Percentiles rank a stretch among this genome's conserved stretches.
phyloP scores from a whole-genome alignment of 2,329 filamentous ascomycete species.

The Ceratocystis colombiana region DNA sequence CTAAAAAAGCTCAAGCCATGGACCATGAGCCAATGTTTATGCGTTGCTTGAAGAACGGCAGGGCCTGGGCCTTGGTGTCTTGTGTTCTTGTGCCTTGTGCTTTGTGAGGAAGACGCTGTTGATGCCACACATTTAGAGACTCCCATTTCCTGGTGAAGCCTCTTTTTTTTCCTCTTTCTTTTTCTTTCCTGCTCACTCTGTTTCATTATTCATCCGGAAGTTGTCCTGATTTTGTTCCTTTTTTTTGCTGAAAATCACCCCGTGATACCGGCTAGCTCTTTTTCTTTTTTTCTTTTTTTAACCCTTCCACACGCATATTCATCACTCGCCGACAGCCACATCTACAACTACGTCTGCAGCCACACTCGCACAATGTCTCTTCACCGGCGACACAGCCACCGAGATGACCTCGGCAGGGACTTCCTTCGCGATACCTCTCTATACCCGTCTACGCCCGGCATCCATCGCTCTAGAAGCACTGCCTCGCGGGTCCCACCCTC shows the following conservation, averaged over 20 bases:
- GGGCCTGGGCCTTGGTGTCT: too few species aligned
- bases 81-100: too few species aligned
- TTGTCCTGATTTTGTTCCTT: background rate
- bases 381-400: constrained; percentile 8
- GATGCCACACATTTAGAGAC: background rate
- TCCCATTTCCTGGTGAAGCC: background rate
- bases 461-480: constrained; percentile 11
- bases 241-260: background rate
- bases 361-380: constrained; percentile 6
- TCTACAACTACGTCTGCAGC: too few species aligned
- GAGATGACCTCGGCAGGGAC: background rate
- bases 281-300: background rate
- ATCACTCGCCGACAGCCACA: background rate
- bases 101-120: too few species aligned
- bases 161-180: background rate
- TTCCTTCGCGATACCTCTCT: background rate
- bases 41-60: background rate
- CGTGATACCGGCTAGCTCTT: background rate
- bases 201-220: background rate
- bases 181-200: background rate
- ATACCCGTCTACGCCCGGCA: background rate
- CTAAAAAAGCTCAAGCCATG: constrained; percentile 14
- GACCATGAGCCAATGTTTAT: constrained; percentile 5
- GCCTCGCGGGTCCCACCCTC: background rate
- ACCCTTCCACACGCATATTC: background rate